Conservation (phyloP, 176 grass and related monocot genomes). For the Ensete ventricosum region DNA sequence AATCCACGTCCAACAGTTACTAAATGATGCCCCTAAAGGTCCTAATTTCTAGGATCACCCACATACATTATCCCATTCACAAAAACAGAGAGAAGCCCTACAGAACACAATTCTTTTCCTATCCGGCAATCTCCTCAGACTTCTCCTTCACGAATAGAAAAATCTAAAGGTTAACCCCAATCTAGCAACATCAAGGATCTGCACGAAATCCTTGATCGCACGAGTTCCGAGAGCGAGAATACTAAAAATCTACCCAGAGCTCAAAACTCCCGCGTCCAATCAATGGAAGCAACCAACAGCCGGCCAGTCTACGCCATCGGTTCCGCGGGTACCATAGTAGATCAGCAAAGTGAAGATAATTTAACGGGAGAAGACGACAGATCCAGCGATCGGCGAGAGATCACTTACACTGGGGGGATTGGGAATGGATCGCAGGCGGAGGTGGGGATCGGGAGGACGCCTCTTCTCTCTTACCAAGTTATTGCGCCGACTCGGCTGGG, state of each 20-base stretch:
- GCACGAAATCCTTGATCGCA: background rate
- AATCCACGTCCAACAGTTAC: too few species aligned
- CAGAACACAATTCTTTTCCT: too few species aligned
- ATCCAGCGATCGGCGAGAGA: background rate
- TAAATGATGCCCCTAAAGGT: too few species aligned
- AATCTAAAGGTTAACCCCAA: background rate
- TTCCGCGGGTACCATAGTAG: background rate
- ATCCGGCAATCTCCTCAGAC: too few species aligned
- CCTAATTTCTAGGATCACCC: too few species aligned
- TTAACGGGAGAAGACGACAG: background rate
- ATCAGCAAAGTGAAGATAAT: background rate
- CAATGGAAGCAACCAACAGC: background rate
- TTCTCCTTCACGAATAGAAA: too few species aligned
- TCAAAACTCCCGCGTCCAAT: background rate
- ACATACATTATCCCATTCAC: too few species aligned
- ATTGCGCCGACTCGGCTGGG: background rate
- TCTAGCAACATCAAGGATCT: background rate
- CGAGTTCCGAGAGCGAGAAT: background rate
- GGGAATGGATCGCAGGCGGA: background rate
- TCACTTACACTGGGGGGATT: background rate
- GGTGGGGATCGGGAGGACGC: background rate
- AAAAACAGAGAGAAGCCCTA: too few species aligned
- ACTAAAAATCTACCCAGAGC: background rate
- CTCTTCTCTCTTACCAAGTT: background rate
- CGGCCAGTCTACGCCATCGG: background rate